Base-by-base conservation (phyloP, 2,329 filamentous ascomycete genomes). In the Volutella citrinella region DNA sequence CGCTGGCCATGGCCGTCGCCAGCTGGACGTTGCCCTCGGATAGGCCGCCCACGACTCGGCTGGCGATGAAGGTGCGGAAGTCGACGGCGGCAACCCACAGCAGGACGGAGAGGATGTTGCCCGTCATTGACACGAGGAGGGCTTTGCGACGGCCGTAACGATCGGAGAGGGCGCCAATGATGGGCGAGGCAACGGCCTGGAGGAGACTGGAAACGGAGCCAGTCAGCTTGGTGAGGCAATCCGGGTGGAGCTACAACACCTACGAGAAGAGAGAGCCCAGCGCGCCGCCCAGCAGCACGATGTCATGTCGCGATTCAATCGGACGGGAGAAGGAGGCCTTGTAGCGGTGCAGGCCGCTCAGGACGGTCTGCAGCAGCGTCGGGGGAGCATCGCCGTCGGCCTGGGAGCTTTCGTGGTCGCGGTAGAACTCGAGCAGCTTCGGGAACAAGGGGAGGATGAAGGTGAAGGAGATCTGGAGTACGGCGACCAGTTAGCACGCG, bases 1-100 rank as follows among this genome's bases (percentile, higher is more conserved):
- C 93, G 23, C 91, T 93, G 13, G 93, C 93, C 60, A 98, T 97
- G 25, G 93, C 91, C 44, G 91, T 93, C 5, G 93, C 91, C 11
- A 98, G 74, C 68, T 98, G 93, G 4, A 98, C 87, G 52, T 98
- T 98, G 43, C 93, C 93, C 67, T 98, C 93, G 36, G 90, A 96
- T 46, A 98, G 65, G 0, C 93, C 93, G 16, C 93, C 93, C 1
- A 98, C 87, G 3, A 98, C 68, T 31, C 93, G 81, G 50, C 88
- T 95, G n/a, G 89, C 86, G 19, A 98, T 74, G 57, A 98, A 98
- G 3, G 91, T 97, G 25, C 90, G 80, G 66, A 98, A 98, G 65
- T 97, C 91, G 34, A 87, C 84, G 1, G 93, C 93, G 27, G 83
- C 78, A 8, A 96, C 88, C 93, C 93, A 98, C 10, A 98, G 78